Base-by-base conservation (phyloP, 1,284 basidiomycete species). In the Leccinum colubrinum region DNA sequence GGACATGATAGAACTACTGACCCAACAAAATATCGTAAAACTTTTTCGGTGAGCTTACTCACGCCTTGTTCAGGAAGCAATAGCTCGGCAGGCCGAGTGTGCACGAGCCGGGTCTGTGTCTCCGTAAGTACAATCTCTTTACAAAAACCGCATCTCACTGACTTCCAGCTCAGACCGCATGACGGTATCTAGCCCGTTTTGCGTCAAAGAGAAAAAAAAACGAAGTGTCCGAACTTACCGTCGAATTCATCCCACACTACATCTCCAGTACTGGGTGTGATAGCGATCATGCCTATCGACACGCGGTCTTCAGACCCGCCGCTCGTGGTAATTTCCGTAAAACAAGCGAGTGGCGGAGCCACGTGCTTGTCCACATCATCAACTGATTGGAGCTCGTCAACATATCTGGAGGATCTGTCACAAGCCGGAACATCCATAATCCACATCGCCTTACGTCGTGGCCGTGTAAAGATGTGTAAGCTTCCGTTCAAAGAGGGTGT, bases 181-280 rank as follows among this genome's bases (percentile, higher is more conserved):
- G 51, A 85, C 77, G 2, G 85, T 86, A 73, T 96, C 94, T 90
- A 68, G 33, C 6, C 39, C 48, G 2, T 52, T 59, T 17, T 11
- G 8, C 61, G 55, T 71, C 30, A 74, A 57, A 51, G 52, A 53
- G 39, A 68, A 63, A 59, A 30, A 11, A 7, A 15, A 3, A 4
- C 9, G 4, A 54, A 14, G 15, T 4, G 11, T 3, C 33, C 37
- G 4, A 59, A 62, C 70, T 62, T 65, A 90, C 93, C 93, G 58
- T 90, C 82, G 71, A 95, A 97, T 65, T 93, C 86, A 69, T 99
- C 97, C 86, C 93, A 98, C 1, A 95, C 80, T 2, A 98, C 88
- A 66, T 96, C 92, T 1, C 96, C 96, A 0, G 95, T 97, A 57
- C 88, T 88, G 0, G 95, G 93, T 58, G 88, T 87, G 15, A 98